Base-by-base conservation (phyloP, 768 basidiomycete genomes). In the Ramaria sp. region DNA sequence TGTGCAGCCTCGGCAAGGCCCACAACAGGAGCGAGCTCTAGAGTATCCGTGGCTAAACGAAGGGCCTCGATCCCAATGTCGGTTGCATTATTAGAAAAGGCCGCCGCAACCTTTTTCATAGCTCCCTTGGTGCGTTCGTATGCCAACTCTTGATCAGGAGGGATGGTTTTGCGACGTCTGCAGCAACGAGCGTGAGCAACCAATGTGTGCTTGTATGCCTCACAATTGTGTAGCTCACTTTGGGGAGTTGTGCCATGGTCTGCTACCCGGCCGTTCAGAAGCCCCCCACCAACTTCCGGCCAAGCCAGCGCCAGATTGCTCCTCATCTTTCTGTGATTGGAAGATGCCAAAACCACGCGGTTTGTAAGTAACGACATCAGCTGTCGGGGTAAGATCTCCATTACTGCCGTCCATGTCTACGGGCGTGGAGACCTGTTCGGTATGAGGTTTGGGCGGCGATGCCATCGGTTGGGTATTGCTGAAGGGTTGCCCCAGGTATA, bases 11-110 rank as follows among this genome's bases (percentile, higher is more conserved):
- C 67, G 3, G 69, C 67, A 6, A 87, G 68, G 0, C 81, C 82
- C 0, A 76, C 72, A 13, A 86, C 61, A 9, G 85, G 85, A 0
- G 70, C 75, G 27, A 78, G 70, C n/a, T 70, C 62, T 44, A 78
- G 57, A 20, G 71, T 39, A 18, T 78, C 74, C 3, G 70, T 66
- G 30, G 71, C 65, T 1, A 72, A 42, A 27, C 64, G 63, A 34
- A 81, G 70, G 0, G 68, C 65, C 55, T 78, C 78, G 58, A 78
- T 78, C 0, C 67, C 62, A 4, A 77, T 60, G 32, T 74, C 70
- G 1, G 63, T 66, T 0, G 71, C 64, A 2, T 68, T 68, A 28
- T 72, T 75, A 20, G 79, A 64, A 2, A 74, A 30, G 5, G 34
- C 27, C 5, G 43, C 30, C 5, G 39, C 28, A 12, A 42, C 53